A percentile compares a stretch with the other conserved stretches of the same genome.
Evolutionary conservation across 2,329 filamentous ascomycete genomes (phyloP).

Genomic region (Diaporthe humulicola): DNA sequence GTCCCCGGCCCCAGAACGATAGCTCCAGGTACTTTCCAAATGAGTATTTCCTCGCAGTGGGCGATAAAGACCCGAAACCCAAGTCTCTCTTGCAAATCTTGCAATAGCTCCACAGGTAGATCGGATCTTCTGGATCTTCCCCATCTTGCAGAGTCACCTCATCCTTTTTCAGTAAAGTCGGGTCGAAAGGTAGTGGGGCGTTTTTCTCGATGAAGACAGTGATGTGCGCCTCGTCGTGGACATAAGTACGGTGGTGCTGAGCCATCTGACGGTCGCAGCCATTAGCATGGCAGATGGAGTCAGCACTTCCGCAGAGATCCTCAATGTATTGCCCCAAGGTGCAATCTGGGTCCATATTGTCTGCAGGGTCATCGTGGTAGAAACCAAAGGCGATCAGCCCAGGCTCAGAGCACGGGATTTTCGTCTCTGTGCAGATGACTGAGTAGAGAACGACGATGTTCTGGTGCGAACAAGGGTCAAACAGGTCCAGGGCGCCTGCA

Average conservation of each 20-base stretch:
- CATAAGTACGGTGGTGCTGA: conserved; percentile 96
- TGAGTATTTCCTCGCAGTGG: conserved; percentile 96
- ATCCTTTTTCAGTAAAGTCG: conserved; percentile 65
- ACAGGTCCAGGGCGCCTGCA: conserved; percentile 87
- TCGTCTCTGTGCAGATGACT: conserved; percentile 91
- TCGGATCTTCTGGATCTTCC: conserved; percentile 66
- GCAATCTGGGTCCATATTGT: conserved; percentile 85
- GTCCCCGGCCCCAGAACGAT: conserved; percentile 91
- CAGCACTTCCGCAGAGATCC: conserved; percentile 83
- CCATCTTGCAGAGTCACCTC: conserved; percentile 59
- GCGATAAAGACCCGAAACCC: conserved; percentile 90
- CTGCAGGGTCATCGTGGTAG: conserved; percentile 81
- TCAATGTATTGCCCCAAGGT: conserved; percentile 96
- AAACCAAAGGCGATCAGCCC: conserved; percentile 92
- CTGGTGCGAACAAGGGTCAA: conserved; percentile 95
- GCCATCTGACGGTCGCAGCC: conserved; percentile 90
- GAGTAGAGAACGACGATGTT: conserved; percentile 97
- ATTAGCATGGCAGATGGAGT: conserved; percentile 83
- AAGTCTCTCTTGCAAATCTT: conserved; percentile 93
- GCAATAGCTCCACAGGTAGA: conserved; percentile 98
- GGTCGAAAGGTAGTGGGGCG: conserved; percentile 57
- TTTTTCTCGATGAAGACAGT: conserved; percentile 87
- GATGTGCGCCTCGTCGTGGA: conserved; percentile 94
- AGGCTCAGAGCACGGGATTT: conserved; percentile 92
- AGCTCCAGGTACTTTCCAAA: conserved; percentile 99